Percentiles rank a stretch among this genome's conserved stretches.
Evolutionary conservation across 1,284 basidiomycete species (phyloP).

Genomic region (Chondrostereum purpureum): DNA sequence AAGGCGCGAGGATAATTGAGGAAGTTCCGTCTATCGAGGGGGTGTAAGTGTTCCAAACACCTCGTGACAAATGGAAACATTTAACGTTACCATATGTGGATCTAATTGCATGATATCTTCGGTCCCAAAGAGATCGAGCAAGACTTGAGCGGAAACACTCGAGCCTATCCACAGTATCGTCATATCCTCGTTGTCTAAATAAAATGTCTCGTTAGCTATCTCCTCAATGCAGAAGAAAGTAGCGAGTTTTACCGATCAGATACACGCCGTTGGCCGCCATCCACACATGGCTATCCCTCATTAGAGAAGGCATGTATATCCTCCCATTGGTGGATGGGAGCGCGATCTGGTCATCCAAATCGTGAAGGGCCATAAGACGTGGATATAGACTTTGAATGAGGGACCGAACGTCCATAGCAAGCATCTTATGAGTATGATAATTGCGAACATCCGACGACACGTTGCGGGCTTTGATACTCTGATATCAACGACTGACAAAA

Average conservation of each 20-base stretch:
- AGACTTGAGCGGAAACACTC: constrained; percentile 74
- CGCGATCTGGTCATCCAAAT: constrained; percentile 69
- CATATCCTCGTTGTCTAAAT: constrained; percentile 90
- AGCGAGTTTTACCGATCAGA: constrained; percentile 80
- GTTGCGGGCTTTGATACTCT: constrained; percentile 65
- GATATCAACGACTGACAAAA: constrained; percentile 8
- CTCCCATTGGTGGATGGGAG: constrained; percentile 59
- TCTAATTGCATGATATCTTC: constrained; percentile 75
- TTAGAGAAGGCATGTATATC: constrained; percentile 70
- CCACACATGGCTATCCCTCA: constrained; percentile 79
- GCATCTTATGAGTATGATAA: constrained; percentile 75
- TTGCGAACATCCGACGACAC: constrained; percentile 93
- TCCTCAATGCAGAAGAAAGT: no score
- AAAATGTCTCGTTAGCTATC: no score
- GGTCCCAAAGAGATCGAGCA: constrained; percentile 83
- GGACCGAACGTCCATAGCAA: constrained; percentile 61
- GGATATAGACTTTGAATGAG: constrained; percentile 87
- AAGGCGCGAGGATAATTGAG: constrained; percentile 68
- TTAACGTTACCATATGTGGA: constrained; percentile 56
- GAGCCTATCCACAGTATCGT: constrained; percentile 90
- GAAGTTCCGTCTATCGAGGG: constrained; percentile 58
- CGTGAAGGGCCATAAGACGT: constrained; percentile 83
- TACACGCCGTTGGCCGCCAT: constrained; percentile 94
- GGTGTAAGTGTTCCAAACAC: constrained; percentile 1
- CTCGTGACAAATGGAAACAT: constrained; percentile 6